These are phyloP conservation scores for Microbotryomycetes sp. DNA, from an alignment of 1,284 basidiomycete genomes.

Conservation along the genomic window DNA sequence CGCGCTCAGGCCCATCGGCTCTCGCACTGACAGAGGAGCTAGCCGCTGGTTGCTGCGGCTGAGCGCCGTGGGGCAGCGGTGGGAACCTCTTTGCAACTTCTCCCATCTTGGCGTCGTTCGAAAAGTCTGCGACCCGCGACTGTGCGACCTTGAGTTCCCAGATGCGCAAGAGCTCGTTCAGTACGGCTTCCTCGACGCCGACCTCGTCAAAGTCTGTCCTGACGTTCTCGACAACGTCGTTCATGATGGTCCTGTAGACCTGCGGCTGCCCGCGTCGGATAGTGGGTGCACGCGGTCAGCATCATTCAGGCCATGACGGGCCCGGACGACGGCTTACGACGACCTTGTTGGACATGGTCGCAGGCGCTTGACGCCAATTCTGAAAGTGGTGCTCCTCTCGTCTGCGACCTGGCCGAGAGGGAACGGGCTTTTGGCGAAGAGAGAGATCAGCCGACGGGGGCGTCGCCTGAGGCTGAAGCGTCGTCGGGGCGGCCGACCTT, in stretches of 20 bases:
- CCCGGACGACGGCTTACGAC: constrained; percentile 37
- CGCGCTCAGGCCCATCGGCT: too few relatives aligned
- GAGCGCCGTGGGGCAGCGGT: constrained; percentile 1
- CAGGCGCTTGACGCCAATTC: too few relatives aligned
- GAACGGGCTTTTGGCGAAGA: too few relatives aligned
- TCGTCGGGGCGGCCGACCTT: too few relatives aligned
- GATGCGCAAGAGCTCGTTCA: constrained; percentile 86
- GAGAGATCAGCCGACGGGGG: too few relatives aligned
- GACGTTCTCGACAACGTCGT: constrained; percentile 84
- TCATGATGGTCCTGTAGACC: constrained; percentile 89
- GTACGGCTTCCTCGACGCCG: constrained; percentile 84
- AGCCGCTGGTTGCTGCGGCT: too few relatives aligned
- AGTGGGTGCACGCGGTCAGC: neutral
- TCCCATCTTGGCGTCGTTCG: constrained; percentile 40
- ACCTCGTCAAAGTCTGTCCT: constrained; percentile 95
- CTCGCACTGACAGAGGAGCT: too few relatives aligned
- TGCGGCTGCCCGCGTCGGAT: constrained; percentile 63
- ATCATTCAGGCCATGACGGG: neutral
- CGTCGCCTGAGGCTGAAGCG: too few relatives aligned
- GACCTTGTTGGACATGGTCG: constrained; percentile 46
- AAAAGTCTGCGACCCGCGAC: constrained; percentile 86
- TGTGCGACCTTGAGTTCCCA: constrained; percentile 90
- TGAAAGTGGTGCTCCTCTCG: too few relatives aligned
- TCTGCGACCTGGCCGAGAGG: too few relatives aligned
- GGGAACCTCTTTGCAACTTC: constrained; percentile 17